Evolutionary conservation across 1,284 basidiomycete genomes (phyloP), one percentile per base, ranked within the genome.

Genomic region (Cryptococcus sp.): DNA sequence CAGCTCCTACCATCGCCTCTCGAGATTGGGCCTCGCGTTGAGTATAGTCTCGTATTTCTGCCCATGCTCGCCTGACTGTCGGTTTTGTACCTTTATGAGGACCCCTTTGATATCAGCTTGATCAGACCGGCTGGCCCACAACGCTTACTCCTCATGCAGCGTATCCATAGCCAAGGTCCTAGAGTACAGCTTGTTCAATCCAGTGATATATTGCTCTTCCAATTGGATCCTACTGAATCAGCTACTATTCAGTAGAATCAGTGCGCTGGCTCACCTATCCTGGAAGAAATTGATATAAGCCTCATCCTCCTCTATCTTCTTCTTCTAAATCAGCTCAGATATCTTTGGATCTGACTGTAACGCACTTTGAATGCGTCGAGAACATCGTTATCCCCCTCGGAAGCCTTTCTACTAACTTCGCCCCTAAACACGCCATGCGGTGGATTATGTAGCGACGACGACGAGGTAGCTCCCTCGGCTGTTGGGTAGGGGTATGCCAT

Each of bases 21-120:
- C 87, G 81, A 7, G 85, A 81, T 61, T 91, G 85, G n/a, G 85
- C 82, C 78, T 94, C 91, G 85, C 76, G 78, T 66, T 89, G 87
- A 23, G 89, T 77, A 64, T 86, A 89, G 63, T 92, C 90, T 46
- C 87, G 79, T 13, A 91, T 81, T 71, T 93, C 90, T 14, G 75
- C 73, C 90, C 90, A 93, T 16, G 83, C 88, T 53, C 78, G 78
- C 51, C 88, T 79, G 5, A 73, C 61, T 1, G 84, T 78, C 1
- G 85, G 84, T 52, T 76, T 82, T 32, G 80, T 70, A 45, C 87
- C 83, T 39, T 56, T 55, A 31, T 45, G 45, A 14, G 45, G 54
- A 21, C 43, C 49, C 10, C 34, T 37, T 9, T 36, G n/a, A n/a
- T n/a, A n/a, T n/a, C n/a, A n/a, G n/a, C n/a, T n/a, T n/a, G n/a